Percentiles rank a stretch among this genome's conserved stretches.
phyloP scores from a whole-genome alignment of 2,329 filamentous ascomycete genomes.

The Talaromyces piceae region DNA sequence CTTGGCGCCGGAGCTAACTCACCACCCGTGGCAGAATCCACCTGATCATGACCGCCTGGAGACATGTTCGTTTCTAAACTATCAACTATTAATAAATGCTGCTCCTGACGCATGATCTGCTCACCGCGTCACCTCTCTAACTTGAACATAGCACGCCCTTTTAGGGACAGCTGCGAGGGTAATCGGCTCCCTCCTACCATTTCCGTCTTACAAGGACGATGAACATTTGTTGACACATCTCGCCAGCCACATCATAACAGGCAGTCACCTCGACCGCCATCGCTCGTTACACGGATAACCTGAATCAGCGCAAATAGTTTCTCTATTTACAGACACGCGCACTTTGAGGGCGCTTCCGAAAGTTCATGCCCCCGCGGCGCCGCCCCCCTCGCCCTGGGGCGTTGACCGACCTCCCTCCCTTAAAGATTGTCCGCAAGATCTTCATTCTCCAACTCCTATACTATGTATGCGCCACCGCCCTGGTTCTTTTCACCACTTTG shows the following conservation, averaged over 20 bases:
- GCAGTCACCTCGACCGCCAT: not conserved
- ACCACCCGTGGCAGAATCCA: not conserved
- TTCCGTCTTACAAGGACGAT: not conserved
- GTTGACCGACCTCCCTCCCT: constrained; percentile 58
- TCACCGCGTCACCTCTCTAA: not conserved
- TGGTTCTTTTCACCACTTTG: constrained; percentile 61
- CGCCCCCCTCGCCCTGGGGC: constrained; percentile 59
- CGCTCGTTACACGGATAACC: not conserved
- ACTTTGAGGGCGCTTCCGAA: not conserved
- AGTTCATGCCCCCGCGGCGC: constrained; percentile 41
- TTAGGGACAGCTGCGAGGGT: not conserved
- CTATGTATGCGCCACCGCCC: constrained; percentile 53
- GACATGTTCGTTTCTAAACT: no score
- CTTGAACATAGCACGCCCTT: not conserved
- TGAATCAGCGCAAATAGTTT: no score
- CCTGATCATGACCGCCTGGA: no score
- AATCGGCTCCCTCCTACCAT: not conserved
- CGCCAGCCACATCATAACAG: constrained; percentile 1
- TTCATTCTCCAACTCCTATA: constrained; percentile 57
- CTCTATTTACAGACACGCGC: not conserved
- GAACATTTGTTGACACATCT: not conserved
- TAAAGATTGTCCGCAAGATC: constrained; percentile 62
- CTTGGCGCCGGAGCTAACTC: constrained; percentile 11
- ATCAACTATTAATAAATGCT: not conserved
- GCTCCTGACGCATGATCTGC: not conserved